Evolutionary conservation across 1,284 basidiomycete genomes (phyloP).

Genomic region (Trametes polyzona): DNA sequence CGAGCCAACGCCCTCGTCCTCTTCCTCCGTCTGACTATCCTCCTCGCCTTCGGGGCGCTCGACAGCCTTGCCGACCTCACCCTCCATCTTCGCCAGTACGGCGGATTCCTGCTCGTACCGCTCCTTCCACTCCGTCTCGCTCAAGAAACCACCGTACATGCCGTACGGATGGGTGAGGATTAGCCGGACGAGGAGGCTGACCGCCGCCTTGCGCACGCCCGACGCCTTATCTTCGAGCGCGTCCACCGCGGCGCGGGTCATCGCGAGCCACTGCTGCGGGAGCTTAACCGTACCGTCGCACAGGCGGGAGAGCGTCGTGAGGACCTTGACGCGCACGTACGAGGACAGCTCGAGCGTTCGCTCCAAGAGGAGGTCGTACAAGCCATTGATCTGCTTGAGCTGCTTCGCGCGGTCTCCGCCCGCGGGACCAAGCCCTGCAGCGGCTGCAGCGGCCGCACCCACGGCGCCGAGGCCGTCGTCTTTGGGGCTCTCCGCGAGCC

Average conservation of each 20-base stretch:
- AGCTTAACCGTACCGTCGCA: conserved; percentile 81
- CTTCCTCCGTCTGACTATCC: no score
- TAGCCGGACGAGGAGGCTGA: conserved; percentile 78
- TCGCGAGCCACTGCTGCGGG: conserved; percentile 82
- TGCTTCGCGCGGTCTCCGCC: conserved; percentile 57
- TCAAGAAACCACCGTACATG: conserved; percentile 85
- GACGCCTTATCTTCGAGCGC: conserved; percentile 92
- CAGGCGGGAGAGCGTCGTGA: conserved; percentile 75
- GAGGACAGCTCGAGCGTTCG: conserved; percentile 89
- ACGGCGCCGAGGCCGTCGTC: conserved; percentile 31
- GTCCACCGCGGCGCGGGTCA: conserved; percentile 77
- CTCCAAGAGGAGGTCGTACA: conserved; percentile 86
- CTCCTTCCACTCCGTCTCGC: conserved; percentile 75
- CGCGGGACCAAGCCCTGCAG: conserved; percentile 57
- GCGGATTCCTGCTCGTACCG: conserved; percentile 70
- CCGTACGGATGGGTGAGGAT: conserved; percentile 92
- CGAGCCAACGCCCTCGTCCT: conserved; percentile 48
- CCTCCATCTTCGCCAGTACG: conserved; percentile 64
- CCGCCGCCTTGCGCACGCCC: conserved; percentile 85
- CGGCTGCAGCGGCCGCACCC: conserved; percentile 56
- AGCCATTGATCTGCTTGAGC: conserved; percentile 82
- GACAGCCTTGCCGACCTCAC: conserved; percentile 58
- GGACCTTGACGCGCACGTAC: conserved; percentile 90
- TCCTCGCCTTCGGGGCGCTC: no score
- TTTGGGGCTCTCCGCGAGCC: conserved; percentile 68